These are phyloP conservation scores for Parvularia atlantis DNA, from an alignment of 78 protist species.

Conservation along the genomic window DNA sequence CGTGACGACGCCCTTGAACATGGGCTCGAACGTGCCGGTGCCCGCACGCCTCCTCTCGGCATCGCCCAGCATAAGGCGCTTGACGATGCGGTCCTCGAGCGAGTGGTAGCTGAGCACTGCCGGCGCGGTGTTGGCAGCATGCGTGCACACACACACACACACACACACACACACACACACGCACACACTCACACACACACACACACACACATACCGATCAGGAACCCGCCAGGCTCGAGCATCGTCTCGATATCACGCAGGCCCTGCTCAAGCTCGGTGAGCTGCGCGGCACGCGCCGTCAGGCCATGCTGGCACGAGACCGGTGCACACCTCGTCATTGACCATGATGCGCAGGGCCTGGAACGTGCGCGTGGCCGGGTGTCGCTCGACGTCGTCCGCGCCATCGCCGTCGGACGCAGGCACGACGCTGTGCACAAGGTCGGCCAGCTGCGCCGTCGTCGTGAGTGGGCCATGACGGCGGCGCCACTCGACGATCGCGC, in stretches of 20 bases:
- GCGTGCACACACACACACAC: too few relatives aligned
- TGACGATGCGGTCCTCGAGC: background rate
- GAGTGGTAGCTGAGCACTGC: background rate
- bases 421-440: background rate
- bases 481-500: background rate
- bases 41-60: too few relatives aligned
- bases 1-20: background rate
- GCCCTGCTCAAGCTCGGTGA: background rate
- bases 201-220: too few relatives aligned
- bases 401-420: background rate
- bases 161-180: too few relatives aligned
- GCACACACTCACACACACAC: too few relatives aligned
- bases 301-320: too few relatives aligned
- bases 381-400: background rate
- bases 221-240: background rate
- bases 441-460: background rate
- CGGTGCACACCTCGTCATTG: background rate
- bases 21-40: background rate
- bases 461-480: too few relatives aligned
- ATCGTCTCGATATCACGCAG: background rate
- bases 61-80: background rate
- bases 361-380: constrained; percentile 1
- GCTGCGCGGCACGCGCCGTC: background rate
- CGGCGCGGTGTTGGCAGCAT: too few relatives aligned
- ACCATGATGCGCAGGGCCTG: background rate